Base-by-base conservation (phyloP, 345 rosid species). In the Lumnitzera littorea region DNA sequence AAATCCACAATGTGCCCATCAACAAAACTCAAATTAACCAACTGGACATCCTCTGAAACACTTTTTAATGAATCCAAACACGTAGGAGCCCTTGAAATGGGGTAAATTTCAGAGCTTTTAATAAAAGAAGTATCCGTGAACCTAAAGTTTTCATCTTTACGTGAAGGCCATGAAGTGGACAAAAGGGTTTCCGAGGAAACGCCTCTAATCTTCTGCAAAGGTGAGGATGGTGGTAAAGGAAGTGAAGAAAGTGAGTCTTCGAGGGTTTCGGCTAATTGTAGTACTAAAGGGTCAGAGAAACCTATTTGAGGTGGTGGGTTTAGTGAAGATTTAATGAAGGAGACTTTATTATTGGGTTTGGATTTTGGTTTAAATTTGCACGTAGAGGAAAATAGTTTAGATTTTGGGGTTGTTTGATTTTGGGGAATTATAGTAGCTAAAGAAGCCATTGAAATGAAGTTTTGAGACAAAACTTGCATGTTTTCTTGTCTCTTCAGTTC, bases 211-310 rank as follows among this genome's bases (percentile, higher is more conserved):
- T 81, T 84, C 53, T 86, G 91, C 58, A 90, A 82, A 51, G 87
- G 72, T 20, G 66, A 55, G 60, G 74, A 64, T 11, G 15, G 47
- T 11, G 78, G 64, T 24, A 83, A 67, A 41, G 78, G 17, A 67
- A 69, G 50, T 61, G 88, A 55, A 2, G 84, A 67, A 23, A 83
- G 77, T 29, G 96, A 86, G 47, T 88, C 99, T 74, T 94, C 97
- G n/a, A 90, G 84, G 31, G 95, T 67, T 67, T 90, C 96, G 0
- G 99, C 97, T 49, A 94, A 71, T 55, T 84, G 81, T 66, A 94
- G 87, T 48, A 90, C 97, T 54, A 82, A 84, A 27, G 89, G 95
- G 71, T 94, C 99, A 41, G 97, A 87, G 80, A 87, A 88, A 46
- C 87, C 69, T 43, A 84, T 74, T 63, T 67, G 86, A 15, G 78